A percentile compares a stretch with the other conserved stretches of the same genome.
Evolutionary conservation across 495 filamentous ascomycete genomes (phyloP).

Genomic region (Penicillium cataractarum): DNA sequence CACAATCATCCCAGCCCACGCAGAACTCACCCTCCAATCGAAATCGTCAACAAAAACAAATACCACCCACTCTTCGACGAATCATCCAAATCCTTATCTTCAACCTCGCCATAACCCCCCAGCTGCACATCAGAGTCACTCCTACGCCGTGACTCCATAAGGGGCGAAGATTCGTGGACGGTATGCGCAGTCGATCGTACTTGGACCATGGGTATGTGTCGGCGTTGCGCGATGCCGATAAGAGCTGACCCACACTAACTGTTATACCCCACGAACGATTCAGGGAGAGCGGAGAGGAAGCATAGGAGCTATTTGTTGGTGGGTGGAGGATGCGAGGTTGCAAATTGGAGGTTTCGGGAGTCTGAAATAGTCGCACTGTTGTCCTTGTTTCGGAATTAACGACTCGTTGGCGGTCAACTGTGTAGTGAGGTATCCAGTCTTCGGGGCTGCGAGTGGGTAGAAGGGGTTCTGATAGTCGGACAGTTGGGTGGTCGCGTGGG

Average conservation of each 20-base stretch:
- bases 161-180: slow-evolving; percentile 43
- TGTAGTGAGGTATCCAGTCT: slow-evolving; percentile 6
- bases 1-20: neutral
- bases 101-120: slow-evolving; percentile 4
- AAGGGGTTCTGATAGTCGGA: neutral
- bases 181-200: neutral
- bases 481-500: neutral
- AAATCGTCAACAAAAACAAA: slow-evolving; percentile 79
- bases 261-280: neutral
- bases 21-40: slow-evolving; percentile 69
- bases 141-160: slow-evolving; percentile 23
- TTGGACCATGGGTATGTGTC: neutral
- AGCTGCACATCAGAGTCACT: slow-evolving; percentile 9
- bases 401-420: slow-evolving; percentile 7
- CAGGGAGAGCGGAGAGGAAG: neutral
- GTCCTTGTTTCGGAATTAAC: neutral
- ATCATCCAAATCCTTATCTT: slow-evolving; percentile 25
- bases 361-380: no score
- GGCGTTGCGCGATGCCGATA: slow-evolving; percentile 4
- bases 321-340: neutral
- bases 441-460: neutral
- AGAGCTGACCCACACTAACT: slow-evolving; percentile 20
- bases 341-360: no score
- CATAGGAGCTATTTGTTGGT: neutral
- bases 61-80: slow-evolving; percentile 79